Evolutionary conservation across 192 early-diverging fungal genomes (phyloP).

Genomic region (Endogone sp.): DNA sequence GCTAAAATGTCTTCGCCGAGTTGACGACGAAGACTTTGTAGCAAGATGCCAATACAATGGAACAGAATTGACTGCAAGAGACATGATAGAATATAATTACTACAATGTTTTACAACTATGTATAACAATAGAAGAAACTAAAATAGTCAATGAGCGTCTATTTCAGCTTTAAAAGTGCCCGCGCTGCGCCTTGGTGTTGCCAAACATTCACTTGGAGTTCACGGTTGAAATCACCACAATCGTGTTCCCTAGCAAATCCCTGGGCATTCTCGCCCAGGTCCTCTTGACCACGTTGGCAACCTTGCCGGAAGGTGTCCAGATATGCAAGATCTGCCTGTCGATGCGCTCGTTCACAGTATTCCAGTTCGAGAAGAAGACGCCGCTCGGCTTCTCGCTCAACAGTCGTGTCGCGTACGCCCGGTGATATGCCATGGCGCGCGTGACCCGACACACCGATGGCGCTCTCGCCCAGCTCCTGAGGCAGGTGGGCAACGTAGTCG

Average conservation of each 20-base stretch:
- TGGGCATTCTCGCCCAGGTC: neutral
- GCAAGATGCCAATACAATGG: too few species aligned
- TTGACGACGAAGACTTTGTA: too few species aligned
- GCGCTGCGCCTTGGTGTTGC: neutral
- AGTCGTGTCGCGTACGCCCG: conserved; percentile 31
- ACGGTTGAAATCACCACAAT: neutral
- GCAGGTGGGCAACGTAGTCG: conserved; percentile 40
- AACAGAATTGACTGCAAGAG: too few species aligned
- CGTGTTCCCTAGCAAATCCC: neutral
- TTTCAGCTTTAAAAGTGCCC: neutral
- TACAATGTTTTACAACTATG: too few species aligned
- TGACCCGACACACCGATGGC: conserved; percentile 44
- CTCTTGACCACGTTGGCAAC: neutral
- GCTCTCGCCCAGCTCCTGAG: conserved; percentile 17
- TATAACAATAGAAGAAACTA: too few species aligned
- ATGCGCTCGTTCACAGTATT: conserved; percentile 33
- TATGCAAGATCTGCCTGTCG: conserved; percentile 46
- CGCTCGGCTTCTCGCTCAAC: conserved; percentile 35
- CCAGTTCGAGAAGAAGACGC: conserved; percentile 32
- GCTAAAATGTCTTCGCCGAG: too few species aligned
- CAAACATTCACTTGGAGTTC: neutral
- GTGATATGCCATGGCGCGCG: conserved; percentile 39
- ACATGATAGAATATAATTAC: too few species aligned
- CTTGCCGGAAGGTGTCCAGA: conserved; percentile 43
- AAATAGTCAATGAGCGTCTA: neutral